Conservation (phyloP, 2,329 filamentous ascomycete genomes). For the Alternaria hordeiaustralica region DNA sequence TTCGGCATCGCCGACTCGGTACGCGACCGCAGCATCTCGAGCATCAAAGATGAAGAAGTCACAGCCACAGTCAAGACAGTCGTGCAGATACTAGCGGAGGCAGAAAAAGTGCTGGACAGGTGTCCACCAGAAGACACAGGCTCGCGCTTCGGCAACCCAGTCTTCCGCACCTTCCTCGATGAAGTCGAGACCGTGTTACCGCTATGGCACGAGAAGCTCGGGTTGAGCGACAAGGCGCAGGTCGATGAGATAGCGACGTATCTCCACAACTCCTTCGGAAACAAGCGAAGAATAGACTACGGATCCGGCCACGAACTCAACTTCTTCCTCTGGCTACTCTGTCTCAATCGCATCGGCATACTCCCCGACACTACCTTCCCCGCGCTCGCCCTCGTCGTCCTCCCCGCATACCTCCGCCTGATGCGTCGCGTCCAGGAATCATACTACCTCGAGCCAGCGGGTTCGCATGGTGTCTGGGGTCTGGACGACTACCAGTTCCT, state of each 20-base stretch:
- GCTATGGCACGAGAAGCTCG: constrained; percentile 70
- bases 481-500: constrained; percentile 62
- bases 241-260: constrained; percentile 79
- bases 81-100: constrained; percentile 71
- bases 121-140: constrained; percentile 87
- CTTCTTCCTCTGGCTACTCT: constrained; percentile 96
- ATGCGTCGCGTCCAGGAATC: constrained; percentile 89
- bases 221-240: constrained; percentile 60
- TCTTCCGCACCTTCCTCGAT: constrained; percentile 83
- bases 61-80: constrained; percentile 69
- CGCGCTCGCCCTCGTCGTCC: constrained; percentile 76
- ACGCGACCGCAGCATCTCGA: constrained; percentile 70
- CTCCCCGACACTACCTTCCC: constrained; percentile 72
- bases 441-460: constrained; percentile 89
- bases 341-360: constrained; percentile 78
- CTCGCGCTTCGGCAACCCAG: constrained; percentile 92
- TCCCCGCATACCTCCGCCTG: constrained; percentile 79
- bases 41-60: constrained; percentile 64
- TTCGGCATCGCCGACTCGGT: constrained; percentile 87
- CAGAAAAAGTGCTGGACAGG: constrained; percentile 68
- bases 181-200: constrained; percentile 57
- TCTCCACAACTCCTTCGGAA: constrained; percentile 83
- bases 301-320: constrained; percentile 97
- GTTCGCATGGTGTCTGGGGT: constrained; percentile 61
- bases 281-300: constrained; percentile 83